Base-by-base conservation (phyloP, 2,329 filamentous ascomycete genomes). In the Claviceps purpurea region DNA sequence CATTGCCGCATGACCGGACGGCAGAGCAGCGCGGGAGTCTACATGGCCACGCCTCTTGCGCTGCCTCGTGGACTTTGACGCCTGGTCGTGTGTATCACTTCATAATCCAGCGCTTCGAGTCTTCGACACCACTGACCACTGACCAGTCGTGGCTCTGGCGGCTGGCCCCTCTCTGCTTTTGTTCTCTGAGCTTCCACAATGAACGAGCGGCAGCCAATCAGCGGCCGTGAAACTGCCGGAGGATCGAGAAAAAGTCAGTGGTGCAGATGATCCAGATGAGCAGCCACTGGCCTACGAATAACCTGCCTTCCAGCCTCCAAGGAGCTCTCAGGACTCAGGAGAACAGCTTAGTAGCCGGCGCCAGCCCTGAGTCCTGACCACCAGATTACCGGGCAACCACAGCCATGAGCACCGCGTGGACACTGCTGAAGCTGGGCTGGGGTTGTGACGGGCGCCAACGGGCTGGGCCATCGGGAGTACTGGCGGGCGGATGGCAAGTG, bases 391-490 rank as follows among this genome's bases (percentile, higher is more conserved):
- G 8, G 38, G n/a, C n/a, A 16, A n/a, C 38, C 5, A 40, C 38
- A 40, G 14, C 38, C 26, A 1, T 30, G 26, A 10, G 26, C 26
- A 40, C 14, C 14, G 14, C 38, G 6, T 40, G 38, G 38, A n/a
- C 14, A n/a, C 14, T 40, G 41, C 41, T 42, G 41, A 11, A 20
- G 18, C 41, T 42, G 40, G 40, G 8, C 18, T 18, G 40, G 40
- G 40, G 40, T 42, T 42, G 40, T 42, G 40, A 43, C 41, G 20
- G 20, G 41, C 41, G 11, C 42, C 51, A 50, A 48, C 51, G 42
- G 42, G 51, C 34, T 50, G 51, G 47, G 51, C 51, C 51, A 47
- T 45, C 18, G 47, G 47, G 50, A 47, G 51, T 50, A 47, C 18
- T 37, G 42, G 5, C 5, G 42, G 41, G 37, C 41, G 22, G 38